These are phyloP conservation scores for Candida albicans DNA, from an alignment of 1,139 yeast genomes.

Conservation along the genomic window DNA sequence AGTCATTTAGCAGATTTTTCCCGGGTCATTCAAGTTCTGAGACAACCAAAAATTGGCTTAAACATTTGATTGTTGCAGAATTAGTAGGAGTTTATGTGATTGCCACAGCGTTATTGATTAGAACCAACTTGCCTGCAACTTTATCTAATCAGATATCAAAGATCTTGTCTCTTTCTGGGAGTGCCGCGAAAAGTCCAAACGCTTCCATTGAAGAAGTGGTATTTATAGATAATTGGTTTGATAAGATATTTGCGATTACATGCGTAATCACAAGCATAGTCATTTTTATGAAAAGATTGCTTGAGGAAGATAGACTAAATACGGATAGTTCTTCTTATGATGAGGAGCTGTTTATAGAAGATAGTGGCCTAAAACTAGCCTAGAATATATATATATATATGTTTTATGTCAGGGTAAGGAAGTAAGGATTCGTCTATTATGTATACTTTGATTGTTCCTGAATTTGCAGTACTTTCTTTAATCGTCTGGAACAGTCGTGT, in stretches of 20 bases:
- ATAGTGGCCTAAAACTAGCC: slow-evolving; percentile 12
- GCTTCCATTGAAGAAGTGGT: slow-evolving; percentile 43
- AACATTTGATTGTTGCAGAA: slow-evolving; percentile 61
- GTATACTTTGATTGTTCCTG: no score
- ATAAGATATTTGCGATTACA: slow-evolving; percentile 63
- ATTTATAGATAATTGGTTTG: slow-evolving; percentile 79
- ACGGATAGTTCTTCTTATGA: slow-evolving; percentile 23
- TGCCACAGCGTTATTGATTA: slow-evolving; percentile 74
- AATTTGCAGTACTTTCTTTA: no score
- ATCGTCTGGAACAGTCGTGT: not conserved
- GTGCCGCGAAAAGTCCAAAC: slow-evolving; percentile 23
- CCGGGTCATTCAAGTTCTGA: slow-evolving; percentile 28
- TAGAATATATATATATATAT: slow-evolving; percentile 23
- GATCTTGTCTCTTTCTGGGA: slow-evolving; percentile 41
- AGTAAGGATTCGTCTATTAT: slow-evolving; percentile 14
- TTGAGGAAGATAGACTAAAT: slow-evolving; percentile 20
- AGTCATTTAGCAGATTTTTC: slow-evolving; percentile 35
- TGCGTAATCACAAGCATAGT: slow-evolving; percentile 54
- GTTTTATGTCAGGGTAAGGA: slow-evolving; percentile 18
- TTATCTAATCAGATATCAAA: slow-evolving; percentile 53
- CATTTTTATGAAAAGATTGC: slow-evolving; percentile 27
- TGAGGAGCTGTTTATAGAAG: slow-evolving; percentile 27
- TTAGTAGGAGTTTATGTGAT: slow-evolving; percentile 76
- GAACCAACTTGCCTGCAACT: slow-evolving; percentile 70
- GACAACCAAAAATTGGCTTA: slow-evolving; percentile 34